phyloP scores from a whole-genome alignment of 257 asterid species.

The Solanum bukasovii region DNA sequence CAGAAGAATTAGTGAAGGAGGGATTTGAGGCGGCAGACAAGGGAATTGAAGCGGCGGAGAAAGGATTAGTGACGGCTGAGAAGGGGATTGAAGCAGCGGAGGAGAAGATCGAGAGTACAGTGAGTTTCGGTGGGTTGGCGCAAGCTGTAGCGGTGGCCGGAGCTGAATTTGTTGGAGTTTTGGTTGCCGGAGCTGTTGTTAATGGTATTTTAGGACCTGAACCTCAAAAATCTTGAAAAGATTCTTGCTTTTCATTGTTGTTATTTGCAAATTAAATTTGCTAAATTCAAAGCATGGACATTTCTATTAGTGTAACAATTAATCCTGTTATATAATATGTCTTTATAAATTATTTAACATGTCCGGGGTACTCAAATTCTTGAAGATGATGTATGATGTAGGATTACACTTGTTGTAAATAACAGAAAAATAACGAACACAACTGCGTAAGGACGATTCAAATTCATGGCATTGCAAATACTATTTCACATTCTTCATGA shows the following conservation, averaged over 20 bases:
- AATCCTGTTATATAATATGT: not conserved
- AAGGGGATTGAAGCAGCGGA: conserved; percentile 33
- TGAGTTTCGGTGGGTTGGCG: conserved; percentile 53
- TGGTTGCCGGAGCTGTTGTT: conserved; percentile 57
- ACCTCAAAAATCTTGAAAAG: conserved; percentile 46
- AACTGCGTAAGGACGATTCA: not conserved
- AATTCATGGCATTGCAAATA: not conserved
- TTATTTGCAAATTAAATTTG: not conserved
- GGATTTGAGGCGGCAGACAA: conserved; percentile 75
- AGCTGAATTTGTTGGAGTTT: conserved; percentile 52
- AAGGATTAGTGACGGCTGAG: conserved; percentile 47
- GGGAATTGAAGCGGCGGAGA: conserved; percentile 49
- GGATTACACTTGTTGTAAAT: not conserved
- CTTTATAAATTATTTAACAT: not conserved
- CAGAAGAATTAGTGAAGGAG: conserved; percentile 62
- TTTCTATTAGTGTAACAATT: not conserved
- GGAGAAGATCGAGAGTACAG: conserved; percentile 38
- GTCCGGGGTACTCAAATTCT: not conserved
- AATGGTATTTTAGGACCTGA: conserved; percentile 79
- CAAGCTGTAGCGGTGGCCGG: conserved; percentile 78
- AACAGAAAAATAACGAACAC: not conserved
- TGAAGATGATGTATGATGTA: not conserved
- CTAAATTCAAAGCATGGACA: not conserved
- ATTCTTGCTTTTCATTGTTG: not conserved
- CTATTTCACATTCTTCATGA: not conserved